Evolutionary conservation across 148 eudicot genomes (phyloP), one percentile per base, ranked within the genome.

Genomic region (Pharnaceum exiguum): DNA sequence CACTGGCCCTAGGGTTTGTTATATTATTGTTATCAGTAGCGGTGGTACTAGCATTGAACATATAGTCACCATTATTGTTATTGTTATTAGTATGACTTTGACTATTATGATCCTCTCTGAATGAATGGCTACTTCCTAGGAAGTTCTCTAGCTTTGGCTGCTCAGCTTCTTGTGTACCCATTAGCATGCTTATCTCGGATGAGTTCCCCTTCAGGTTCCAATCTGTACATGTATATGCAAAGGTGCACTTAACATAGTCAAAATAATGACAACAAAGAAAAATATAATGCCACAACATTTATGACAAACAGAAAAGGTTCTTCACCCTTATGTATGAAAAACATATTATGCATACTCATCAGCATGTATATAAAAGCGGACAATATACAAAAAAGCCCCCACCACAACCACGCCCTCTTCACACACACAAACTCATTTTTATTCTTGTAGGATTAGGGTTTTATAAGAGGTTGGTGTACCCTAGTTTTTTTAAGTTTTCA

Each of bases 121-220:
- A 71, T 32, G 75, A 72, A 48, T 75, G 75, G 9, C 74, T 73
- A 21, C 50, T 65, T 4, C 87, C 91, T 2, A 90, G 75, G 44
- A 90, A 90, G 70, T 90, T 84, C 59, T 90, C 97, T 13, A 90
- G 81, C 70, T 86, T 90, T 65, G 97, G 97, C 5, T 69, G 82
- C 45, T 70, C 72, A 43, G 52, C 64, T 46, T 74, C 69, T 63
- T 75, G 72, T 44, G 21, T 69, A 52, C 80, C 78, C 79, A 79
- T 79, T 52, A 80, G 25, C 72, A 77, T 72, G 31, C 73, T 70
- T 13, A 73, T 60, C 31, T 73, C 74, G n/a, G n/a, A n/a, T 49
- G 75, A 55, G 58, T 51, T 56, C 36, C 61, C 82, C 62, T 79
- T 85, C 77, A 80, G 59, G 38, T 65, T 77, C 96, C 94, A 82